Conservation (phyloP, 2,329 filamentous ascomycete species). For the Didymella sp. region DNA sequence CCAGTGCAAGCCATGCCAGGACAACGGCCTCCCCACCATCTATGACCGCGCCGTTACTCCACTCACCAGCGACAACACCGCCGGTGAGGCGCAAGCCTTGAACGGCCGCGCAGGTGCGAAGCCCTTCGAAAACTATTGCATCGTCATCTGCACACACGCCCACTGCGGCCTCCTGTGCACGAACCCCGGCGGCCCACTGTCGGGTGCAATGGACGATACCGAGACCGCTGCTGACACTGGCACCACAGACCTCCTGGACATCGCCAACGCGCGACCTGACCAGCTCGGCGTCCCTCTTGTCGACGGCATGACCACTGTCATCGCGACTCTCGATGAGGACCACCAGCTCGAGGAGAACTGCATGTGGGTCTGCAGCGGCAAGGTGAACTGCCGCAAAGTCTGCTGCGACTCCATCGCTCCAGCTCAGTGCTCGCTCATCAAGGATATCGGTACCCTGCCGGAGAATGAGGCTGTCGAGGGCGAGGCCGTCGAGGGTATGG, state of each 20-base stretch:
- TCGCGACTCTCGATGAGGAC: neutral
- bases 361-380: slow-evolving; percentile 3
- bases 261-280: neutral
- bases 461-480: neutral
- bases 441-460: neutral
- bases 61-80: neutral
- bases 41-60: neutral
- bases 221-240: neutral
- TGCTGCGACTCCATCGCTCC: neutral
- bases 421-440: neutral
- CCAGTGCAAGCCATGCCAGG: slow-evolving; percentile 1
- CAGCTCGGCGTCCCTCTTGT: neutral
- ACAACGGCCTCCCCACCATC: neutral
- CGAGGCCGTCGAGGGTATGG: neutral
- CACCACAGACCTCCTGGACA: neutral
- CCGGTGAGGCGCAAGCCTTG: neutral
- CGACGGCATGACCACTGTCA: neutral
- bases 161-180: slow-evolving; percentile 1
- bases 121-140: neutral
- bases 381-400: neutral
- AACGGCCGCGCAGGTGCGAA: neutral
- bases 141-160: slow-evolving; percentile 8
- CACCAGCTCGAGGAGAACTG: neutral
- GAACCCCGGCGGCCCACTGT: neutral
- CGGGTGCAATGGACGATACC: neutral